Conservation (phyloP, 768 basidiomycete genomes). For the Cubamyces sp. region DNA sequence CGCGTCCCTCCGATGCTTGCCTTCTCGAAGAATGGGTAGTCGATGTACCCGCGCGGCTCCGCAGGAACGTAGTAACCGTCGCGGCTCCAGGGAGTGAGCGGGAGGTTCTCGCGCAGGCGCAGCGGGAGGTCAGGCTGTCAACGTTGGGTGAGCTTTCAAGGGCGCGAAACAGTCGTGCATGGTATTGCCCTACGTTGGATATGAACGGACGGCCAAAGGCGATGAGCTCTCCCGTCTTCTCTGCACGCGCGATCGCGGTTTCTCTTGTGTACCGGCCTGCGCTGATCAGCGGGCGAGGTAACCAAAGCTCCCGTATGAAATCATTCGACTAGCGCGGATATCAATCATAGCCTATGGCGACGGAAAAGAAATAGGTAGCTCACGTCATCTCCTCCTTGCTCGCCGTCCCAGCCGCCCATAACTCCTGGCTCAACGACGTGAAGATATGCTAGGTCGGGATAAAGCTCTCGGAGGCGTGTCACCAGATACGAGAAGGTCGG, state of each 20-base stretch:
- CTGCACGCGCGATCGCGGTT: slow-evolving; percentile 24
- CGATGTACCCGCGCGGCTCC: slow-evolving; percentile 22
- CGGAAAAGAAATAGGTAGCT: not conserved
- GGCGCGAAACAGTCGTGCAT: slow-evolving; percentile 8
- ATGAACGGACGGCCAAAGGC: slow-evolving; percentile 33
- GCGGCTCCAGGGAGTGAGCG: slow-evolving; percentile 8
- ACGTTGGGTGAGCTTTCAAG: not conserved
- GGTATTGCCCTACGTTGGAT: slow-evolving; percentile 28
- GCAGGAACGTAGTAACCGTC: slow-evolving; percentile 8
- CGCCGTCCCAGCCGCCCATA: not conserved
- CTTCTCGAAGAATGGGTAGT: slow-evolving; percentile 24
- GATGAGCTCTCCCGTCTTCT: slow-evolving; percentile 26
- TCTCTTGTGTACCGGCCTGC: slow-evolving; percentile 31
- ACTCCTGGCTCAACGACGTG: slow-evolving; percentile 37
- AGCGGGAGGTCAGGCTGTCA: slow-evolving; percentile 21
- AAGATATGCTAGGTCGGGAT: slow-evolving; percentile 26
- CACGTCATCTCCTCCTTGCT: not conserved
- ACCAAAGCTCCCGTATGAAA: slow-evolving; percentile 32
- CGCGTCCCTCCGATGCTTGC: not conserved
- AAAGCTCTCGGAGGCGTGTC: slow-evolving; percentile 2
- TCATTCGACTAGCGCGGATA: slow-evolving; percentile 25
- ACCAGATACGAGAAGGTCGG: slow-evolving; percentile 52
- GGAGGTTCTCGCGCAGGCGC: slow-evolving; percentile 15
- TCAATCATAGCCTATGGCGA: not conserved
- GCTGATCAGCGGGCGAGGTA: slow-evolving; percentile 25